A percentile compares a stretch with the other conserved stretches of the same genome.
Evolutionary conservation across 352 stramenopile species (phyloP).

Genomic region (Phytophthora citrophthora): DNA sequence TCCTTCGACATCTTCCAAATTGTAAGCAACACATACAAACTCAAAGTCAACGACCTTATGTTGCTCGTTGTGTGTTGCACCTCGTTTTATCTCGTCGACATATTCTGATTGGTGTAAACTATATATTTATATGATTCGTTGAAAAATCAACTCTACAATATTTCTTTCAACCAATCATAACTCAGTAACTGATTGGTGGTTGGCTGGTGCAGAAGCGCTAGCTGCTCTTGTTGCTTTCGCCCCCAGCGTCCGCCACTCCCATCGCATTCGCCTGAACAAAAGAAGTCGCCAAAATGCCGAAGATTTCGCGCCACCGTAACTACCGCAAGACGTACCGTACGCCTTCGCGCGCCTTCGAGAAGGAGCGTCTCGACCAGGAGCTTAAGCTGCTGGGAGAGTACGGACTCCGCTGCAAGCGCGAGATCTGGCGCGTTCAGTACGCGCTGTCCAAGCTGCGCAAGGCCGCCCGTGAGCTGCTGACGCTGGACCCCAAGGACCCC

Average conservation of each 20-base stretch:
- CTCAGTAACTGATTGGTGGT: conserved; percentile 43
- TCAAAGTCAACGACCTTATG: too few species aligned
- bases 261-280: conserved; percentile 74
- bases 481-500: conserved; percentile 97
- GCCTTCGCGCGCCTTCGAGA: conserved; percentile 98
- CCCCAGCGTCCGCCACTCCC: conserved; percentile 46
- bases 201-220: conserved; percentile 35
- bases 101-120: too few species aligned
- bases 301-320: conserved; percentile 89
- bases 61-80: not conserved
- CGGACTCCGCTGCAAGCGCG: conserved; percentile 99
- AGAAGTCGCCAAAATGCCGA: conserved; percentile 83
- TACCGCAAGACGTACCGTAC: conserved; percentile 99
- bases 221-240: not conserved
- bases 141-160: too few species aligned
- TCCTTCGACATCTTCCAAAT: too few species aligned
- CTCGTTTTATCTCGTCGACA: too few species aligned
- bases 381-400: conserved; percentile 99
- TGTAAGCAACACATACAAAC: too few species aligned
- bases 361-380: conserved; percentile 99
- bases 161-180: not conserved
- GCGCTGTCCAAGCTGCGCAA: conserved; percentile 99
- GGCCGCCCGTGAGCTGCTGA: conserved; percentile 97
- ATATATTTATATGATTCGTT: too few species aligned
- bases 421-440: conserved; percentile 99